Evolutionary conservation across 192 early-diverging fungal genomes (phyloP), one percentile per base, ranked within the genome.

Genomic region (Paraglomus brasilianum): DNA sequence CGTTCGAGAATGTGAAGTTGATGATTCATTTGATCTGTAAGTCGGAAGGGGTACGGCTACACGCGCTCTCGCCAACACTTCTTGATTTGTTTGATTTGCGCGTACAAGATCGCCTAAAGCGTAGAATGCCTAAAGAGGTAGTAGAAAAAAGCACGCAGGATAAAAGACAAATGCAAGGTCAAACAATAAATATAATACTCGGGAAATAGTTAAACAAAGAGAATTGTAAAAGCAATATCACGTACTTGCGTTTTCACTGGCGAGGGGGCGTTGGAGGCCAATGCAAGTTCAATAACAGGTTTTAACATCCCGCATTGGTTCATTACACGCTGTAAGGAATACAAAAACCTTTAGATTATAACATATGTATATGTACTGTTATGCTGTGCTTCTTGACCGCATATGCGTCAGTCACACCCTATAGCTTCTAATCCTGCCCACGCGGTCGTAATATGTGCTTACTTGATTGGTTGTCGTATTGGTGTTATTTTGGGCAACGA

Each of bases 381-480:
- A 30, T 30, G 30, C 30, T 30, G 30, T 30, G 30, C 30, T 30
- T 30, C 30, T 30, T 30, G 30, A 30, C 1, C 30, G 30, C 21
- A 51, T 5, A 21, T 21, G 17, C 50, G 21, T 57, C 55, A 57
- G 10, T 39, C 55, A 57, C 55, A 13, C 14, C 30, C 55, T 14
- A 5, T 17, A 50, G 49, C n/a, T 50, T 17, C 3, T 50, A n/a
- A 50, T 50, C 3, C 49, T 50, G n/a, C 30, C 30, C 30, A 30
- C 30, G 39, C 45, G 22, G 21, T 24, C 13, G 17, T 42, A 61
- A 67, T 14, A 10, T 49, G 39, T 17, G 11, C 10, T 36, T 70
- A 88, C 85, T 76, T 98, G 97, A 75, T 99, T 99, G 4, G 84
- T 81, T 8, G 78, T 70, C 0, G 95, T 95, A 72, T 92, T 98